These are phyloP conservation scores for Talaromyces sp. DNA, from an alignment of 2,329 filamentous ascomycete species.

Conservation along the genomic window DNA sequence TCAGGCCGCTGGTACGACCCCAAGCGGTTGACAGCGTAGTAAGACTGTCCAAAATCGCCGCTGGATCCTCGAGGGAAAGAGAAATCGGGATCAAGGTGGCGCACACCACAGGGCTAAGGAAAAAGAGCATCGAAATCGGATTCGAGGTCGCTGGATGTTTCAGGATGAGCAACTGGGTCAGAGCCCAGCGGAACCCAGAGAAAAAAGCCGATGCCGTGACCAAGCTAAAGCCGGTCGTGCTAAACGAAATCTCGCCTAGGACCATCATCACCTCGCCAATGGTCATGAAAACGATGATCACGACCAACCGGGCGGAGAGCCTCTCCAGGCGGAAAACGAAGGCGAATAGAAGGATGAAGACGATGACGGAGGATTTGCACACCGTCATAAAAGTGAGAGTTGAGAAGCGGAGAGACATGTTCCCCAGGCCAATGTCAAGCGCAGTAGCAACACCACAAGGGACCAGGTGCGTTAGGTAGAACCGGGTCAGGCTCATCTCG, in stretches of 20 bases:
- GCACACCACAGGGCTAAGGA: constrained; percentile 97
- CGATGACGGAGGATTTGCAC: constrained; percentile 96
- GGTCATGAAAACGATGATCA: constrained; percentile 89
- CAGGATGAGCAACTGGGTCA: constrained; percentile 90
- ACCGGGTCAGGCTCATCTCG: constrained; percentile 59
- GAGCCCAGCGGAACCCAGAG: constrained; percentile 89
- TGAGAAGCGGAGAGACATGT: constrained; percentile 92
- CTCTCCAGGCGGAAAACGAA: constrained; percentile 88
- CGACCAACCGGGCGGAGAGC: constrained; percentile 75
- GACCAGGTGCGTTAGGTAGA: constrained; percentile 83
- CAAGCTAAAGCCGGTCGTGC: constrained; percentile 77
- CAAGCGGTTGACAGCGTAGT: constrained; percentile 58
- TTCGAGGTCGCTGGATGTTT: constrained; percentile 93
- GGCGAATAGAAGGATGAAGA: constrained; percentile 91
- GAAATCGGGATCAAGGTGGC: constrained; percentile 73
- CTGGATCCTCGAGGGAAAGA: constrained; percentile 77
- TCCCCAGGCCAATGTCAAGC: constrained; percentile 90
- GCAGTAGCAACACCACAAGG: constrained; percentile 91
- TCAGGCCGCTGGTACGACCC: constrained; percentile 58
- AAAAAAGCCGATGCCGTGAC: constrained; percentile 93
- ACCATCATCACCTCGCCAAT: constrained; percentile 96
- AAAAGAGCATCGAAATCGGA: constrained; percentile 94
- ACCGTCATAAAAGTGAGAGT: constrained; percentile 97
- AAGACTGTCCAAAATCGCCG: constrained; percentile 61
- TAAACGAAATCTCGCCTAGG: constrained; percentile 85